Base-by-base conservation (phyloP, 2,329 filamentous ascomycete species). In the Penicillium sp. region DNA sequence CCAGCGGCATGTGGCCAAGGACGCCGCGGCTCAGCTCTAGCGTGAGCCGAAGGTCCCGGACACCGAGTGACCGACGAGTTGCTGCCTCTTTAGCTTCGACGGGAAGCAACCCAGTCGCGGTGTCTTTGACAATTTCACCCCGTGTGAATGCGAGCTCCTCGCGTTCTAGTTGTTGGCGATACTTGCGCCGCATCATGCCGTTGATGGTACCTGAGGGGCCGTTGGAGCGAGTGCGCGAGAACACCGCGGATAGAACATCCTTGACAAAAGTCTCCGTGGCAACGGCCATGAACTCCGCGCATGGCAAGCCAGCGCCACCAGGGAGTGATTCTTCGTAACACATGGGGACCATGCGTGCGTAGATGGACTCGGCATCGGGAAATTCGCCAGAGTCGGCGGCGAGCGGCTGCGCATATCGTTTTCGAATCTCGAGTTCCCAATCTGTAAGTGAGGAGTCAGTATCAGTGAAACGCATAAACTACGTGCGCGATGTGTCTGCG, bases 171-270 rank as follows among this genome's bases (percentile, higher is more conserved):
- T 91, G 90, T 59, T 85, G 83, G 63, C 86, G 87, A 76, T 94
- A 97, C 59, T 86, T 88, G 66, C 88, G 85, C 2, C 92, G 96
- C 73, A 92, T 89, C 59, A 97, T 86, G 81, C 89, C 91, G 38
- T 83, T 83, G 43, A 85, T 85, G 43, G 87, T 88, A 37, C 86
- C 82, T 3, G 88, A 88, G 1, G 83, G 80, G 1, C 83, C 85
- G 62, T 88, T 88, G 31, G 77, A 78, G 52, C 82, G 76, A 3
- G 84, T 82, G 35, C 84, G 82, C 4, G 79, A 78, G 61, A 87
- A 82, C 14, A 87, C 78, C 37, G 78, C 76, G 5, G 81, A 80
- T 2, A 88, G 75, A 2, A 85, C 79, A 67, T 87, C 83, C 71
- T 89, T 89, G 59, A 89, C 79, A 68, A 83, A 88, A 0, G 83